A percentile compares a stretch with the other conserved stretches of the same genome.
These are phyloP conservation scores for Phellinidium pouzarii DNA, from an alignment of 1,284 basidiomycete species.

Conservation along the genomic window DNA sequence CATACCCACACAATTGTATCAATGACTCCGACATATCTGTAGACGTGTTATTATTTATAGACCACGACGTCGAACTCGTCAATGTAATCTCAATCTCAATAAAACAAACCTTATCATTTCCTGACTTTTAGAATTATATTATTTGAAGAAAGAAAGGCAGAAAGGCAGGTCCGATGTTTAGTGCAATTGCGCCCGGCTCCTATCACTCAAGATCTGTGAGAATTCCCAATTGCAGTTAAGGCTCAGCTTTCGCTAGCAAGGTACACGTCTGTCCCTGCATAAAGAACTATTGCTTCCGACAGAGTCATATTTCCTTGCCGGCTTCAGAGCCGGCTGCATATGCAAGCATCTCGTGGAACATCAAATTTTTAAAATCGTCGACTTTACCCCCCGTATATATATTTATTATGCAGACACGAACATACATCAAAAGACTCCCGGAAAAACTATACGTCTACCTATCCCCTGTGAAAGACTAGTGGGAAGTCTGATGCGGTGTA, in stretches of 20 bases:
- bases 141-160: background rate
- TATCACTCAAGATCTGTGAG: too few relatives aligned
- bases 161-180: too few relatives aligned
- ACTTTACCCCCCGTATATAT: background rate
- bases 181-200: too few relatives aligned
- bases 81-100: background rate
- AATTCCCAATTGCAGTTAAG: too few relatives aligned
- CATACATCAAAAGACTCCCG: background rate
- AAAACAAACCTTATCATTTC: too few relatives aligned
- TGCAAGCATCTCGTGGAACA: background rate
- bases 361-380: background rate
- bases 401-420: background rate
- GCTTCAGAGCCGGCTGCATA: too few relatives aligned
- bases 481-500: background rate
- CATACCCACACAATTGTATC: background rate
- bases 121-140: background rate
- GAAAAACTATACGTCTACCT: background rate
- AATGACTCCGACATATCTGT: background rate
- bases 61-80: background rate
- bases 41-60: background rate
- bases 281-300: too few relatives aligned
- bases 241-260: too few relatives aligned
- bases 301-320: too few relatives aligned
- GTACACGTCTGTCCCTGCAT: too few relatives aligned
- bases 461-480: background rate